A percentile compares a stretch with the other conserved stretches of the same genome.
Evolutionary conservation across 805 yeast genomes (phyloP).

Genomic region (Saccharomyces eubayanus): DNA sequence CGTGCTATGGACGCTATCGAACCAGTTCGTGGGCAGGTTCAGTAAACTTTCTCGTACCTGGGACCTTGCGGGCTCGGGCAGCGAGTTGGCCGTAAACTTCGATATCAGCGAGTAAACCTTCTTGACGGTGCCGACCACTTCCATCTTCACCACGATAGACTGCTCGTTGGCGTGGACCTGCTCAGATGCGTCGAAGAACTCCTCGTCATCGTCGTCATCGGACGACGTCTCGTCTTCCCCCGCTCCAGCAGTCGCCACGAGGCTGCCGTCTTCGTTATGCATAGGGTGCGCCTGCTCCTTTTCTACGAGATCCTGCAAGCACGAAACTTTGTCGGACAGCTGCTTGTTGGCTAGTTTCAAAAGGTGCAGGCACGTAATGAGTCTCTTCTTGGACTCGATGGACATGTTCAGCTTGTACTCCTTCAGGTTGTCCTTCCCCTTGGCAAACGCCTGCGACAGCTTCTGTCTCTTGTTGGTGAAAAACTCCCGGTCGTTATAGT

Average conservation of each 20-base stretch:
- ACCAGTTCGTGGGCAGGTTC: constrained; percentile 68
- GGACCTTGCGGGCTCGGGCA: constrained; percentile 71
- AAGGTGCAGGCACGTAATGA: constrained; percentile 72
- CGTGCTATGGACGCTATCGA: constrained; percentile 32
- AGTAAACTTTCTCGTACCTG: constrained; percentile 74
- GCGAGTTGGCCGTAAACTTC: constrained; percentile 66
- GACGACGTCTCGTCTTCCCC: background rate
- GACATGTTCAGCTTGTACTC: constrained; percentile 37
- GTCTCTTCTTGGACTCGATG: constrained; percentile 63
- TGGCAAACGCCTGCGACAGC: constrained; percentile 31
- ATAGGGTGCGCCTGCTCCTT: constrained; percentile 33
- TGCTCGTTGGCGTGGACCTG: constrained; percentile 17
- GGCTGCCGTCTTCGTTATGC: constrained; percentile 2
- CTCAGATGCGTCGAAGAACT: constrained; percentile 31
- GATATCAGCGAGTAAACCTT: constrained; percentile 82
- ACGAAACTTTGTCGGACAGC: constrained; percentile 56
- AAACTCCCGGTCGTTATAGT: constrained; percentile 3
- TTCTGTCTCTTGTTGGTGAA: constrained; percentile 26
- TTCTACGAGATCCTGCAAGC: constrained; percentile 49
- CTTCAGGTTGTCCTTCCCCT: constrained; percentile 31
- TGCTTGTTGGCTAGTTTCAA: constrained; percentile 74
- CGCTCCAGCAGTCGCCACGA: too few species aligned
- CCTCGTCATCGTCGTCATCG: constrained; percentile 22
- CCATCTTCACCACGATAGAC: constrained; percentile 46
- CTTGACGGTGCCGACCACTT: constrained; percentile 80